Conservation (phyloP, 441 rosid species). For the Capsella rubella region DNA sequence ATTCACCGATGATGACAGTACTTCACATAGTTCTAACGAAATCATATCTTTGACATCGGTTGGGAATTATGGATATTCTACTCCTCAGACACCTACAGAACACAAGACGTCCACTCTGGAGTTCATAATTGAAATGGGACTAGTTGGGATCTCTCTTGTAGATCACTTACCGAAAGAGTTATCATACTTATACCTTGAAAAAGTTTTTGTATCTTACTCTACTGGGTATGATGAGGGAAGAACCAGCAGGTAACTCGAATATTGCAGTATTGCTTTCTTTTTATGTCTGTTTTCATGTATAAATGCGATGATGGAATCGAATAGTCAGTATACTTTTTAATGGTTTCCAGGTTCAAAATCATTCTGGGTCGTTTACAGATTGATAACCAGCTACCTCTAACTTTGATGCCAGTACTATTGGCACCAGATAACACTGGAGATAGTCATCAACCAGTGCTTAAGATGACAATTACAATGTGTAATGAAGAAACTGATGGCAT, state of each 20-base stretch:
- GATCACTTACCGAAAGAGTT: constrained; percentile 95
- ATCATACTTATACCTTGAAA: constrained; percentile 79
- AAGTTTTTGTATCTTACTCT: constrained; percentile 84
- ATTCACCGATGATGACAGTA: constrained; percentile 59
- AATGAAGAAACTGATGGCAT: constrained; percentile 84
- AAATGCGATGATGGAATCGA: constrained; percentile 21
- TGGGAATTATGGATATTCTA: constrained; percentile 57
- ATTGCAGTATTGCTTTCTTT: constrained; percentile 15
- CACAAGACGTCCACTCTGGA: constrained; percentile 64
- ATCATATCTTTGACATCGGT: constrained; percentile 50
- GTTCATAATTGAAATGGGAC: constrained; percentile 89
- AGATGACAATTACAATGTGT: constrained; percentile 85
- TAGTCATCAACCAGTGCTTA: constrained; percentile 88
- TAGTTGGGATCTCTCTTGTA: constrained; percentile 86
- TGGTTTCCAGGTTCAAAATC: constrained; percentile 88
- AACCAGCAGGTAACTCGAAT: constrained; percentile 78
- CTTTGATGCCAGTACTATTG: constrained; percentile 93
- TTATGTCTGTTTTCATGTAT: constrained; percentile 5
- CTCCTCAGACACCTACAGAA: constrained; percentile 52
- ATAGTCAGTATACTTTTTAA: constrained; percentile 5
- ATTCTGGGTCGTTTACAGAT: constrained; percentile 90
- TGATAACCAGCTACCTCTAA: constrained; percentile 96
- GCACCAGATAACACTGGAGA: constrained; percentile 86
- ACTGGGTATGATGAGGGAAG: constrained; percentile 94
- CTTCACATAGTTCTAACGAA: constrained; percentile 52